A percentile compares a stretch with the other conserved stretches of the same genome.
phyloP scores from a whole-genome alignment of 345 rosid species.

The Salix dunnii region DNA sequence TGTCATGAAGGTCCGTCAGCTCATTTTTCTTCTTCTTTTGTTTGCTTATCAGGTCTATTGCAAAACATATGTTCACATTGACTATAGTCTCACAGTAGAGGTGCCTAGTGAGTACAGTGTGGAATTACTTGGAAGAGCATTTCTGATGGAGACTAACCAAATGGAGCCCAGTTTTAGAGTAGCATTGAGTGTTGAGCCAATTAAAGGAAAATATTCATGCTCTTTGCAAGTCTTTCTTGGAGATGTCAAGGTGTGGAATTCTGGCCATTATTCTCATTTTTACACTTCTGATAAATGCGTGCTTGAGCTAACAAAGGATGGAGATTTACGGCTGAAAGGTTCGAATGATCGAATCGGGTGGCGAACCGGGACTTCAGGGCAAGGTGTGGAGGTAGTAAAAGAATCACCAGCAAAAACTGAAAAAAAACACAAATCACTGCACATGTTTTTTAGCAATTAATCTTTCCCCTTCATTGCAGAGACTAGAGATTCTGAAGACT shows the following conservation, averaged over 20 bases:
- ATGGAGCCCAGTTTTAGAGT: slow-evolving; percentile 48
- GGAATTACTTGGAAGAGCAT: slow-evolving; percentile 67
- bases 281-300: slow-evolving; percentile 50
- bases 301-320: slow-evolving; percentile 55
- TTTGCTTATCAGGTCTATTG: slow-evolving; percentile 21
- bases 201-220: slow-evolving; percentile 50
- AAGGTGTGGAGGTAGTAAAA: slow-evolving; percentile 74
- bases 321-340: slow-evolving; percentile 71
- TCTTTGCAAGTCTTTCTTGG: slow-evolving; percentile 70
- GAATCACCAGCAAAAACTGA: neutral
- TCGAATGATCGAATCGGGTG: slow-evolving; percentile 53
- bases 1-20: slow-evolving; percentile 33
- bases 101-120: slow-evolving; percentile 45
- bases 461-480: slow-evolving; percentile 45
- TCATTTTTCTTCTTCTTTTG: slow-evolving; percentile 23
- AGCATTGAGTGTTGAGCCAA: slow-evolving; percentile 66
- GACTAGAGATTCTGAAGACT: slow-evolving; percentile 51
- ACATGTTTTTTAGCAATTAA: neutral
- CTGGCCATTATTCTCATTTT: slow-evolving; percentile 72
- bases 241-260: slow-evolving; percentile 81
- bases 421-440: neutral
- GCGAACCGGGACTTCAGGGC: slow-evolving; percentile 77
- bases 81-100: slow-evolving; percentile 49
- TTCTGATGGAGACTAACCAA: slow-evolving; percentile 45
- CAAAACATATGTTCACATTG: slow-evolving; percentile 48